Evolutionary conservation across 73 alveolate species (phyloP).

Genomic region (Paramecium octaurelia): DNA sequence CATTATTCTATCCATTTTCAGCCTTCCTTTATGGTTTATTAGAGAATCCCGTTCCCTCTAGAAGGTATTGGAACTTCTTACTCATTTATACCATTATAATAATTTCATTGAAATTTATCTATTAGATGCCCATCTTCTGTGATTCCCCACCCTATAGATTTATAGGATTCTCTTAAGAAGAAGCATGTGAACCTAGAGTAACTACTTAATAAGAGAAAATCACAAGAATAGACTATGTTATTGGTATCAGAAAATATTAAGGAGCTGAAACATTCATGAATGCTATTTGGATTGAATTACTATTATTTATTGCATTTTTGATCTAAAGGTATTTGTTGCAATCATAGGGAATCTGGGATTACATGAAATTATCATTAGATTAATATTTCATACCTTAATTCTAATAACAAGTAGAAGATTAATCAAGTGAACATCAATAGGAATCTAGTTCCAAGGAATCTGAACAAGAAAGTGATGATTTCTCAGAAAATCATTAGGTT

Average conservation of each 20-base stretch:
- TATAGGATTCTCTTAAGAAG: constrained; percentile 48
- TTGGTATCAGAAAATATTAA: constrained; percentile 69
- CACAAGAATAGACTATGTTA: constrained; percentile 68
- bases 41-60: constrained; percentile 69
- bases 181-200: constrained; percentile 44
- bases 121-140: constrained; percentile 73
- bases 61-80: constrained; percentile 62
- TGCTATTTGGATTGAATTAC: constrained; percentile 59
- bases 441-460: neutral
- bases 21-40: constrained; percentile 62
- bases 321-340: constrained; percentile 54
- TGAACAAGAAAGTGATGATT: constrained; percentile 45
- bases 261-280: constrained; percentile 68
- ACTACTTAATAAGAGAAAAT: constrained; percentile 48
- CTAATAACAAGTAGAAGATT: neutral
- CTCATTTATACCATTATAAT: constrained; percentile 54
- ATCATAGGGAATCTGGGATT: constrained; percentile 71
- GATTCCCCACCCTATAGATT: constrained; percentile 67
- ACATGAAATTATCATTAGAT: constrained; percentile 54
- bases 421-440: constrained; percentile 2
- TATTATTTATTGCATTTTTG: constrained; percentile 54
- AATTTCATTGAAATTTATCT: constrained; percentile 60
- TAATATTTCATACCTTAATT: constrained; percentile 64
- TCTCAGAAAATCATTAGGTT: constrained; percentile 42
- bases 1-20: constrained; percentile 65